Conservation (phyloP, 2,329 filamentous ascomycete genomes). For the Aureobasidium mangrovei region DNA sequence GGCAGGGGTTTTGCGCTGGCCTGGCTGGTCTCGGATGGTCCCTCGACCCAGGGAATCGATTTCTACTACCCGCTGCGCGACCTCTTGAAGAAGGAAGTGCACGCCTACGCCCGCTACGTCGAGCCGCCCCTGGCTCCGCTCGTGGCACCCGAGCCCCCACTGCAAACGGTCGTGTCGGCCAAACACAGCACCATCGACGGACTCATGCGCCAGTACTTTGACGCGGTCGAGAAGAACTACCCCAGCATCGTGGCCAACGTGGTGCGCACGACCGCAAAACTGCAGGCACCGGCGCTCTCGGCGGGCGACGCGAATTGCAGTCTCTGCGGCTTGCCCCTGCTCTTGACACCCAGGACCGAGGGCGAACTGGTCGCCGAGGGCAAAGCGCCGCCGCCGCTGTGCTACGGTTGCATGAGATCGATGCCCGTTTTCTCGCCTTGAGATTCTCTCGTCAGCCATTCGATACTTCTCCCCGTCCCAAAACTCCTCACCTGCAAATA, state of each 20-base stretch:
- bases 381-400: slow-evolving; percentile 38
- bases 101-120: slow-evolving; percentile 48
- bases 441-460: not conserved
- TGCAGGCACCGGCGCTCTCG: slow-evolving; percentile 44
- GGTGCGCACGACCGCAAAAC: slow-evolving; percentile 79
- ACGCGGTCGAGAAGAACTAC: slow-evolving; percentile 74
- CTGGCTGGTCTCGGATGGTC: slow-evolving; percentile 72
- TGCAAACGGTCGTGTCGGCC: slow-evolving; percentile 46
- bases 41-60: slow-evolving; percentile 46
- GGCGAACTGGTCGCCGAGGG: slow-evolving; percentile 24
- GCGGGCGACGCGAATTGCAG: slow-evolving; percentile 43
- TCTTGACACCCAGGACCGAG: slow-evolving; percentile 36
- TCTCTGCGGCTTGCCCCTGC: slow-evolving; percentile 61
- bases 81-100: slow-evolving; percentile 70
- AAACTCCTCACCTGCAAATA: too few relatives aligned
- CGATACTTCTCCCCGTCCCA: too few relatives aligned
- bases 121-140: slow-evolving; percentile 32
- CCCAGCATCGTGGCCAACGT: slow-evolving; percentile 93
- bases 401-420: slow-evolving; percentile 67
- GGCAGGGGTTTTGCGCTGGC: slow-evolving; percentile 78
- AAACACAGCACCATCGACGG: slow-evolving; percentile 83
- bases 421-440: slow-evolving; percentile 19
- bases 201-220: slow-evolving; percentile 82
- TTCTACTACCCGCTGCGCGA: slow-evolving; percentile 81
- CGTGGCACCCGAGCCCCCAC: slow-evolving; percentile 26